Base-by-base conservation (phyloP, 2,329 filamentous ascomycete genomes). In the Rhexocercosporidium sp. region DNA sequence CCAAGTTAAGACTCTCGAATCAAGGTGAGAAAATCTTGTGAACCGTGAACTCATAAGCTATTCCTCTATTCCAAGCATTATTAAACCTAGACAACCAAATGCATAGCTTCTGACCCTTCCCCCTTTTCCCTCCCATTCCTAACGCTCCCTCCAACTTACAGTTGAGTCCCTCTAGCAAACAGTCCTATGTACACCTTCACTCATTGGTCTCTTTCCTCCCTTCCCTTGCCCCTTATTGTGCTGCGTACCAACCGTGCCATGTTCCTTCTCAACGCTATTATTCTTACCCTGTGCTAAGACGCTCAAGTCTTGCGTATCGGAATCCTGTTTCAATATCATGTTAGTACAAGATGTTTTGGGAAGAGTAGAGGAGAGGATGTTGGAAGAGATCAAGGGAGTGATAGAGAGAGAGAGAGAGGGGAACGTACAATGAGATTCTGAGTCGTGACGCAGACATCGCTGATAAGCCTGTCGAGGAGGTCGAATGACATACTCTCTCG, bases 401-500 rank as follows among this genome's bases (percentile, higher is more conserved):
- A 11, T 18, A 34, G 25, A 29, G 22, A 8, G 0, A 44, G 16
- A 12, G 31, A 27, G 9, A 76, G 57, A 37, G 4, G 22, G 70
- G 85, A 83, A 39, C 81, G 81, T 16, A 82, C 81, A 75, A 91
- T 89, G 66, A 91, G 75, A 53, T 77, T 82, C 79, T 91, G 86
- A 3, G 89, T 91, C 7, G 89, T 85, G 9, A 81, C 76, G 67
- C 84, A 83, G 37, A 91, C 84, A 75, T 91, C 89, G 1, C 82
- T 79, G 47, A 92, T 84, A 29, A 92, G 79, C 1, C 86, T 79
- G 76, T 91, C 88, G 29, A 92, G 80, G 57, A 92, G 80, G 75
- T 91, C 89, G n/a, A 90, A 78, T n/a, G 83, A 87, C 86, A 92
- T 87, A 72, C 81, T 87, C 78, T 92, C 89, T 54, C 89, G 82